Base-by-base conservation (phyloP, 305 asterid species). In the Fraxinus sp. region DNA sequence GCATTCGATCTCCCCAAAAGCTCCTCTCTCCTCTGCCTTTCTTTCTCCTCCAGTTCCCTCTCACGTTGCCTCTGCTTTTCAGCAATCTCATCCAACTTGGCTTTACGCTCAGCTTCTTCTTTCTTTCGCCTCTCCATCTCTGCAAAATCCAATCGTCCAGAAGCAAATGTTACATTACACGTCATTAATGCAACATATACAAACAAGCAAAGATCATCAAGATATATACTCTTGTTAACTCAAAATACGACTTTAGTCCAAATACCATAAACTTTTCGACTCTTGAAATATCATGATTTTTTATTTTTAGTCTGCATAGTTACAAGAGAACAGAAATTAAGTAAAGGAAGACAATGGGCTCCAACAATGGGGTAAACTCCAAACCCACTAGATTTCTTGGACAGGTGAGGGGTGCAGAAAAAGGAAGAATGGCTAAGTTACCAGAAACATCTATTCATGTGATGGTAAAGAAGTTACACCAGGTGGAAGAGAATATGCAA, bases 1-100 rank as follows among this genome's bases (percentile, higher is more conserved):
- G 89, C 78, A 64, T 83, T 55, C 11, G 92, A 62, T 83, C 46
- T 87, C 68, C 93, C 91, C 82, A 93, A 86, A 55, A 85, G 68
- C 84, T 91, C 96, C 32, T 92, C 97, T 88, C 78, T 93, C 89
- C 90, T 0, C 83, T 64, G 94, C 87, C 82, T 88, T 39, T 83
- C 97, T 87, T 92, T 95, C 80, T 97, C 99, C 82, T 95, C 98
- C 88, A 93, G 77, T 87, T 95, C 99, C 83, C 83, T 84, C 88
- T 93, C 93, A 24, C 97, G 86, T 80, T 90, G 97, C 91, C 97
- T 92, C 92, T 95, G 98, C 87, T 92, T 96, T 83, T 92, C 96
- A 36, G 98, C 99, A 18, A 97, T 91, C 88, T 90, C 98, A 81
- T 95, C 98, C 86, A 95, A 84, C 93, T 92, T 97, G 2, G 98